A percentile compares a stretch with the other conserved stretches of the same genome.
Evolutionary conservation across 1,139 yeast species (phyloP).

Genomic region (Taphrina communis): DNA sequence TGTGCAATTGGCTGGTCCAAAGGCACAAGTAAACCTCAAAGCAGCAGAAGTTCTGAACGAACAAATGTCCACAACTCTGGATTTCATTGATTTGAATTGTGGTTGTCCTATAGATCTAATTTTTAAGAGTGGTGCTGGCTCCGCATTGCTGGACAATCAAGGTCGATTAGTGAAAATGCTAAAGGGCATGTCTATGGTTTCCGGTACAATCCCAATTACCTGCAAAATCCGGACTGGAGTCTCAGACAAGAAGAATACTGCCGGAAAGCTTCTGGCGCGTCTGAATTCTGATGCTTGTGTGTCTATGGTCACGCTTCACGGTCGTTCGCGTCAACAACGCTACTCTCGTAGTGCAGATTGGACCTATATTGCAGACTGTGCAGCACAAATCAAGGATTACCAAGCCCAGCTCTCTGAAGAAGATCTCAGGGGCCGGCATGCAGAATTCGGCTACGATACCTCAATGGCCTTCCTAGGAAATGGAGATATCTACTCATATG

Average conservation of each 20-base stretch:
- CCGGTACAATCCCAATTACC: constrained; percentile 89
- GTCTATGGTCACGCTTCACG: constrained; percentile 92
- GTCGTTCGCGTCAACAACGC: constrained; percentile 94
- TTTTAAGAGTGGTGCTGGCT: constrained; percentile 77
- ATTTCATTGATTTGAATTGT: constrained; percentile 87
- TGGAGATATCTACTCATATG: constrained; percentile 86
- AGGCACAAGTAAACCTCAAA: constrained; percentile 91
- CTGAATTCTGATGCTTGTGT: constrained; percentile 77
- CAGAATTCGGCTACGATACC: constrained; percentile 53
- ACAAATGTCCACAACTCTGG: constrained; percentile 46
- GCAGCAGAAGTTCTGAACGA: constrained; percentile 79
- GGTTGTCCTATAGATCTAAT: constrained; percentile 97
- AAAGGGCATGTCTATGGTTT: constrained; percentile 84
- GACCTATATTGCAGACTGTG: constrained; percentile 72
- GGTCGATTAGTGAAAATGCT: constrained; percentile 77
- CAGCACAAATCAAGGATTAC: constrained; percentile 44
- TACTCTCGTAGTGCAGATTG: constrained; percentile 92
- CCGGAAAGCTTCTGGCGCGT: constrained; percentile 72
- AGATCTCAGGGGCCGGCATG: constrained; percentile 39
- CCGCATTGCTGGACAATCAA: constrained; percentile 90
- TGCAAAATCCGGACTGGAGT: constrained; percentile 93
- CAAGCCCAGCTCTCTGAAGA: constrained; percentile 32
- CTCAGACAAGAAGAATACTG: constrained; percentile 83
- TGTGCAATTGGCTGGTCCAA: constrained; percentile 88
- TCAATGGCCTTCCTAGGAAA: constrained; percentile 69